phyloP scores from a whole-genome alignment of 139 green algal species.

The Mychonastes homosphaera region DNA sequence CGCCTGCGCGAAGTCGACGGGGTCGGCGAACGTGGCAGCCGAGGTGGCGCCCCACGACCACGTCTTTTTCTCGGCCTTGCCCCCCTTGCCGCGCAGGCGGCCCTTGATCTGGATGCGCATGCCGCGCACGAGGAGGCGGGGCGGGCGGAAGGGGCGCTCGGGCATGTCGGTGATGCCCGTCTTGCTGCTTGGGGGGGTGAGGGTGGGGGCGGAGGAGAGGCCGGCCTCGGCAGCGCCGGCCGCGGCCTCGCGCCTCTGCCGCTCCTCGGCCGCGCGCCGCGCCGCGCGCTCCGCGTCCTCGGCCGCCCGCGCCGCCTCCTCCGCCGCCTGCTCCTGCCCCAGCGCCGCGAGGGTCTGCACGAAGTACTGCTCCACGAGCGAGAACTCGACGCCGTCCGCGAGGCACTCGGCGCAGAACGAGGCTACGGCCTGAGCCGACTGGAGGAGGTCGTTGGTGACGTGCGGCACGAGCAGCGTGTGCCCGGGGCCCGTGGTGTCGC shows the following conservation, averaged over 20 bases:
- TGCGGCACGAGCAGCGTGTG: slow-evolving; percentile 7
- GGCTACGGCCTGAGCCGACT: not conserved
- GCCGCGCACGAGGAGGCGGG: no score
- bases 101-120: slow-evolving; percentile 20
- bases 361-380: not conserved
- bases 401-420: not conserved
- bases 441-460: slow-evolving; percentile 3
- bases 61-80: slow-evolving; percentile 13
- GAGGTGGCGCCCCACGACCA: slow-evolving; percentile 9
- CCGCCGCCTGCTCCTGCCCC: no score
- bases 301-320: not conserved
- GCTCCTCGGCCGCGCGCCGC: slow-evolving; percentile 1
- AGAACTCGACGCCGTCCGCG: not conserved
- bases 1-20: slow-evolving; percentile 15
- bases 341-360: no score
- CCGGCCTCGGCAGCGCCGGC: no score
- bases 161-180: slow-evolving; percentile 8
- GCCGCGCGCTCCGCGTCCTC: slow-evolving; percentile 7
- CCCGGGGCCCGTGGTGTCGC: not conserved
- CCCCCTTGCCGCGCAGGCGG: slow-evolving; percentile 12
- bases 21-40: not conserved
- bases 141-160: no score
- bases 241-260: not conserved
- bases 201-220: no score
- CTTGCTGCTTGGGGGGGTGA: no score